phyloP scores from a whole-genome alignment of 352 stramenopile genomes.

The Proteromonas lacertae region DNA sequence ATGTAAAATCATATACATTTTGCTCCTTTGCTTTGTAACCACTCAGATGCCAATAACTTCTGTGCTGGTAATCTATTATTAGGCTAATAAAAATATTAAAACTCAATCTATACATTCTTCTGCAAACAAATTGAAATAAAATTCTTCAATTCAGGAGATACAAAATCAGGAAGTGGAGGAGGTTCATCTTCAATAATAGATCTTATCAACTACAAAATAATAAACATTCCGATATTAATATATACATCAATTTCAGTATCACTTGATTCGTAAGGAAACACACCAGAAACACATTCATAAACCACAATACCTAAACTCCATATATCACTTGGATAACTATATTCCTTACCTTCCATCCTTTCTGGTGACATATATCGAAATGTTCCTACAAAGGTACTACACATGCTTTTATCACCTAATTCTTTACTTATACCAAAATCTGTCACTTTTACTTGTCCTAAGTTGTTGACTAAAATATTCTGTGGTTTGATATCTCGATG shows the following conservation, averaged over 20 bases:
- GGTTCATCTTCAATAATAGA: constrained; percentile 9
- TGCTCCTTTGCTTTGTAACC: too few species aligned
- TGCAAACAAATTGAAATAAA: constrained; percentile 15
- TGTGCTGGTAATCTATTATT: too few species aligned
- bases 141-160: constrained; percentile 11
- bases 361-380: constrained; percentile 76
- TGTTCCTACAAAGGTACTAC: constrained; percentile 61
- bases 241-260: too few species aligned
- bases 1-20: too few species aligned
- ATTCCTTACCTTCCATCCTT: constrained; percentile 40
- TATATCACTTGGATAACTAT: constrained; percentile 21
- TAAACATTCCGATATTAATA: too few species aligned
- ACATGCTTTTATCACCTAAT: constrained; percentile 24
- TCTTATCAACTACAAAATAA: constrained; percentile 14
- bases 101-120: too few species aligned
- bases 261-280: constrained; percentile 7
- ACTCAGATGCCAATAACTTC: too few species aligned
- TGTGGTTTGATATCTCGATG: constrained; percentile 49
- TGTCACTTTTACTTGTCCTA: constrained; percentile 34
- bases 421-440: constrained; percentile 36
- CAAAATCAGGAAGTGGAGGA: constrained; percentile 8
- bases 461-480: constrained; percentile 1
- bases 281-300: constrained; percentile 11
- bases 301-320: constrained; percentile 17
- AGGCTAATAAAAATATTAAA: too few species aligned